Evolutionary conservation across 1,284 basidiomycete genomes (phyloP).

Genomic region (Moesziomyces sp.): DNA sequence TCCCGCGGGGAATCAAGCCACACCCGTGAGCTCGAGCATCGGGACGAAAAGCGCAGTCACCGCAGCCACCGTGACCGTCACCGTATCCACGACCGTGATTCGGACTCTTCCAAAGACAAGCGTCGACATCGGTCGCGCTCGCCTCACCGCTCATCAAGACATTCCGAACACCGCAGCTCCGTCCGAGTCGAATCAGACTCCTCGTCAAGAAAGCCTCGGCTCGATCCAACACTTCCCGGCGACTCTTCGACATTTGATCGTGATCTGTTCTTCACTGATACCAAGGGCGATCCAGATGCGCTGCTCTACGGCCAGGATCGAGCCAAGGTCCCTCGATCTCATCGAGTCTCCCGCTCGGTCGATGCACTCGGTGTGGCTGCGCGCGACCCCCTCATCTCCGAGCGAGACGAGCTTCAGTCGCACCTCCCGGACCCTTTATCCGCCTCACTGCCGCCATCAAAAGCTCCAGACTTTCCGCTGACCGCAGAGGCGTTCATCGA

Average conservation of each 20-base stretch:
- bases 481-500: too few species aligned
- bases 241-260: constrained; percentile 7
- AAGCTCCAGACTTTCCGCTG: too few species aligned
- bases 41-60: background rate
- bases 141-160: too few species aligned
- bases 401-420: too few species aligned
- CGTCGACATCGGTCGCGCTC: constrained; percentile 5
- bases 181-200: background rate
- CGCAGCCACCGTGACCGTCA: background rate
- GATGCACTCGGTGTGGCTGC: background rate
- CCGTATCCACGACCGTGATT: too few species aligned
- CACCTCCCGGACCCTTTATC: too few species aligned
- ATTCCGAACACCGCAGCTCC: background rate
- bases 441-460: too few species aligned
- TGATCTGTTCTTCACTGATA: constrained; percentile 26
- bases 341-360: constrained; percentile 1
- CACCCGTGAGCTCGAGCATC: background rate
- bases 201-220: background rate
- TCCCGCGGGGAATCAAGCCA: too few species aligned
- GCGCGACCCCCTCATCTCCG: too few species aligned
- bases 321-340: constrained; percentile 13
- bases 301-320: constrained; percentile 19
- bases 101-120: too few species aligned
- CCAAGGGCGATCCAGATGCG: constrained; percentile 17
- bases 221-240: too few species aligned